These are phyloP conservation scores for Thinopyrum obtusiflorum DNA, from an alignment of 202 grass and related monocot genomes.

Conservation along the genomic window DNA sequence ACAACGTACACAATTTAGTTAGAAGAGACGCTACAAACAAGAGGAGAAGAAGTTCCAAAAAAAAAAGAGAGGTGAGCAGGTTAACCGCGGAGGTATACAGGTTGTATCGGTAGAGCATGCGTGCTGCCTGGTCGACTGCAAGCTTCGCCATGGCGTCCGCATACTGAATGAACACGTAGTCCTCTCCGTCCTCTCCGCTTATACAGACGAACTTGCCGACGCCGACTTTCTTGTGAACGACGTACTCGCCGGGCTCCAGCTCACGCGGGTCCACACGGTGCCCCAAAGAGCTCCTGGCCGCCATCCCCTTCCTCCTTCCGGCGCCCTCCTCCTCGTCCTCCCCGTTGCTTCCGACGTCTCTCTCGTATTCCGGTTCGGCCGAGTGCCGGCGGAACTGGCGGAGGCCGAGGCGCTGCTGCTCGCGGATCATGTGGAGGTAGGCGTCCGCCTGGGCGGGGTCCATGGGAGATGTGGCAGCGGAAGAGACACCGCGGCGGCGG, in stretches of 20 bases:
- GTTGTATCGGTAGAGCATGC: conserved; percentile 95
- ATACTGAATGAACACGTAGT: conserved; percentile 91
- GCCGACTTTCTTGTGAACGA: conserved; percentile 92
- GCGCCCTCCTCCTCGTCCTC: background rate
- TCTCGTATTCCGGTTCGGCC: background rate
- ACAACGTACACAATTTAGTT: background rate
- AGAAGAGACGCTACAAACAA: background rate
- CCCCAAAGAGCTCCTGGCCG: conserved; percentile 59
- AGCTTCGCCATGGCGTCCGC: conserved; percentile 93
- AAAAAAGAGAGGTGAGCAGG: background rate
- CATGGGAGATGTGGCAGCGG: background rate
- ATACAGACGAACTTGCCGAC: conserved; percentile 85
- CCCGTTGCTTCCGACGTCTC: background rate
- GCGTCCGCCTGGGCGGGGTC: conserved; percentile 53
- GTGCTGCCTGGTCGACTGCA: conserved; percentile 69
- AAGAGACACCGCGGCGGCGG: conserved; percentile 25
- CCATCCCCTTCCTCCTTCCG: conserved; percentile 27
- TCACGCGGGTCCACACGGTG: conserved; percentile 75
- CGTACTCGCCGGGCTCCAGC: conserved; percentile 76
- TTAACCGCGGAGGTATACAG: conserved; percentile 44
- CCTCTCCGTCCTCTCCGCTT: conserved; percentile 59
- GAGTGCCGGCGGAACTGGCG: conserved; percentile 50
- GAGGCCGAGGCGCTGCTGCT: conserved; percentile 83
- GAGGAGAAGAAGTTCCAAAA: too few species aligned
- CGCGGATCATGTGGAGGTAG: conserved; percentile 70